Base-by-base conservation (phyloP, 78 protist species). In the Chrysochromulina parva region DNA sequence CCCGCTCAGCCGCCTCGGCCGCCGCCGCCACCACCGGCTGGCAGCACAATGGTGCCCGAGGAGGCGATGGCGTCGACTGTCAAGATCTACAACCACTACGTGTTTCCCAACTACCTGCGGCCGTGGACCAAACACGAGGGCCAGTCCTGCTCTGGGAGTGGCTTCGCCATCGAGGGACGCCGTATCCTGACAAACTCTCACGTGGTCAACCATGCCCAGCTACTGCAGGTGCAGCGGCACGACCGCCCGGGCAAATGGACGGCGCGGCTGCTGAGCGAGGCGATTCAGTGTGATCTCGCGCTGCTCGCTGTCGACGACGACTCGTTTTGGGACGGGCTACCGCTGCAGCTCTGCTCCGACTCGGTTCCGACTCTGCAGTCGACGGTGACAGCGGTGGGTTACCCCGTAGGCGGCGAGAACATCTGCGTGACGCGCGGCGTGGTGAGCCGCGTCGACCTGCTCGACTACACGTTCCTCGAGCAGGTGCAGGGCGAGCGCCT, bases 391-490 rank as follows among this genome's bases (percentile, higher is more conserved):
- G 71, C 28, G 13, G 53, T 59, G 14, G 89, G 89, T 28, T 85
- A 48, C 55, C 89, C 89, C 26, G 20, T 55, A 1, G 89, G 89
- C 73, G 89, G 89, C 26, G 71, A 85, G 38, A 48, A 85, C 60
- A 16, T 48, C 78, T 85, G 47, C n/a, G 16, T 85, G 22, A 85
- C 89, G 24, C 65, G 28, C 14, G 89, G 89, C 55, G 89, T 85
- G 55, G 89, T 85, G 38, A 55, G 71, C 24, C 89, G 89, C 55
- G 55, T 85, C 54, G 89, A 85, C 28, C 47, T 85, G 55, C 66
- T 26, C 48, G 47, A 20, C 47, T 85, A 85, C 54, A 19, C 89
- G 24, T 58, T 58, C 62, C 22, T 58, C 22, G 62, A 58, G 62
- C 89, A 85, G 55, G 24, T 20, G 0, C 0, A n/a, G 13, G 9